These are phyloP conservation scores for Verbena officinalis DNA, from an alignment of 257 asterid genomes.

Conservation along the genomic window DNA sequence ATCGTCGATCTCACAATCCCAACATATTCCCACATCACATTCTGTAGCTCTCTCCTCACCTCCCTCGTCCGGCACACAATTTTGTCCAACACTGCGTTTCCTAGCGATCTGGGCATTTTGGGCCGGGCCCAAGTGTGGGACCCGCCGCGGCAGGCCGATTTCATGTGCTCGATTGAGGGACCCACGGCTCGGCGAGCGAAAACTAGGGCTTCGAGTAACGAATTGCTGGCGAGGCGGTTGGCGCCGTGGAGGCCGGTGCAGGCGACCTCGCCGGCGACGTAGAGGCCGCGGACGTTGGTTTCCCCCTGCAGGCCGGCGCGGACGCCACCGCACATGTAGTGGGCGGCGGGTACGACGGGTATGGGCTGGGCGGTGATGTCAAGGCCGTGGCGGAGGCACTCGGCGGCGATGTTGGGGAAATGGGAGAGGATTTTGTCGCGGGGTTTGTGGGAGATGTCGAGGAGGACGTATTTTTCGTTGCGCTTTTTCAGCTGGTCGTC, in stretches of 20 bases:
- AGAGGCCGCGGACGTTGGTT: slow-evolving; percentile 83
- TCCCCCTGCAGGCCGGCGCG: slow-evolving; percentile 97
- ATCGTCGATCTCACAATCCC: slow-evolving; percentile 86
- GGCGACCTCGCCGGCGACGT: slow-evolving; percentile 95
- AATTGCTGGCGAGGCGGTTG: slow-evolving; percentile 93
- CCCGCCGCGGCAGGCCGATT: slow-evolving; percentile 35
- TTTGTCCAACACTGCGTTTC: slow-evolving; percentile 35
- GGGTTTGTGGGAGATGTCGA: slow-evolving; percentile 86
- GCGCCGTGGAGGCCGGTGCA: slow-evolving; percentile 98
- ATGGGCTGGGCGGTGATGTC: slow-evolving; percentile 90
- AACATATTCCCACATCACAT: slow-evolving; percentile 87
- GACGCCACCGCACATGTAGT: slow-evolving; percentile 99
- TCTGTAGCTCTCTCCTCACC: slow-evolving; percentile 72
- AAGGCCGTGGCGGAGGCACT: slow-evolving; percentile 79
- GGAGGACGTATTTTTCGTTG: slow-evolving; percentile 81
- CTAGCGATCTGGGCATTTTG: slow-evolving; percentile 54
- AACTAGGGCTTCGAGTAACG: slow-evolving; percentile 90
- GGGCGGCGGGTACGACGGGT: slow-evolving; percentile 98
- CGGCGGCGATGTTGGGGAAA: slow-evolving; percentile 94
- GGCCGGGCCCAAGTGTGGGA: slow-evolving; percentile 71
- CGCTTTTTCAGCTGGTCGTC: slow-evolving; percentile 94
- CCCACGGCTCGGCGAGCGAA: slow-evolving; percentile 91
- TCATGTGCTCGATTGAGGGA: slow-evolving; percentile 79
- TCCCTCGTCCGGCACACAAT: slow-evolving; percentile 57
- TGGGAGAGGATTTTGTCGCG: slow-evolving; percentile 69